phyloP scores from a whole-genome alignment of 495 filamentous ascomycete species.

The Penicillium simplicissimum region DNA sequence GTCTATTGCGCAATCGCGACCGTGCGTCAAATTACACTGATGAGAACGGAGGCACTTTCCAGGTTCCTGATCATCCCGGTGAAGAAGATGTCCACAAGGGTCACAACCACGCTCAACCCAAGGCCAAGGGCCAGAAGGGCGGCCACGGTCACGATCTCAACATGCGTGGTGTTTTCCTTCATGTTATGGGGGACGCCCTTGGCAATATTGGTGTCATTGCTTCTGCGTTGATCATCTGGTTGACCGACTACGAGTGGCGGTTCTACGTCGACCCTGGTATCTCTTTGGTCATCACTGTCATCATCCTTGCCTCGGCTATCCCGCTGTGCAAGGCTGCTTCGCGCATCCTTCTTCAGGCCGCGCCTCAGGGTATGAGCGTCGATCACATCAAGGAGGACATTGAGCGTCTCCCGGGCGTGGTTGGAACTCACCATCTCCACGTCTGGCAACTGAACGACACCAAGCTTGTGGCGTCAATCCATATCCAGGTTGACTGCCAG shows the following conservation, averaged over 20 bases:
- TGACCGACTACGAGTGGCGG: slow-evolving; percentile 66
- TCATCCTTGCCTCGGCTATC: slow-evolving; percentile 89
- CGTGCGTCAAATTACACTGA: slow-evolving; percentile 44
- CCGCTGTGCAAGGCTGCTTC: slow-evolving; percentile 90
- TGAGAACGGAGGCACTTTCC: slow-evolving; percentile 26
- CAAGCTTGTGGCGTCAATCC: slow-evolving; percentile 86
- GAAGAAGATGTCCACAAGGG: slow-evolving; percentile 42
- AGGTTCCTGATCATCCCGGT: slow-evolving; percentile 1
- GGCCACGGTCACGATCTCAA: slow-evolving; percentile 86
- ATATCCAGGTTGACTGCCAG: slow-evolving; percentile 83
- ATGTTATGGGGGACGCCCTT: slow-evolving; percentile 93
- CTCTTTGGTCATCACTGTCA: slow-evolving; percentile 92
- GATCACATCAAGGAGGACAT: slow-evolving; percentile 94
- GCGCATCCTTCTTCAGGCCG: slow-evolving; percentile 92
- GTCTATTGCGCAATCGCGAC: slow-evolving; percentile 36
- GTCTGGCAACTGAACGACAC: slow-evolving; percentile 97
- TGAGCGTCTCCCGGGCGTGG: slow-evolving; percentile 73
- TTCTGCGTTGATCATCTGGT: slow-evolving; percentile 92
- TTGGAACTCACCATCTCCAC: slow-evolving; percentile 91
- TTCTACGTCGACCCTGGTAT: slow-evolving; percentile 89
- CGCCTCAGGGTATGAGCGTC: slow-evolving; percentile 80
- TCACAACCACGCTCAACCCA: slow-evolving; percentile 84
- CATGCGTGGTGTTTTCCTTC: slow-evolving; percentile 96
- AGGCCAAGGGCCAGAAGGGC: slow-evolving; percentile 56
- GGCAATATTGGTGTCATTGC: slow-evolving; percentile 95